Evolutionary conservation across 2,329 filamentous ascomycete genomes (phyloP), one percentile per base, ranked within the genome.

Genomic region (Escovopsis sp.): DNA sequence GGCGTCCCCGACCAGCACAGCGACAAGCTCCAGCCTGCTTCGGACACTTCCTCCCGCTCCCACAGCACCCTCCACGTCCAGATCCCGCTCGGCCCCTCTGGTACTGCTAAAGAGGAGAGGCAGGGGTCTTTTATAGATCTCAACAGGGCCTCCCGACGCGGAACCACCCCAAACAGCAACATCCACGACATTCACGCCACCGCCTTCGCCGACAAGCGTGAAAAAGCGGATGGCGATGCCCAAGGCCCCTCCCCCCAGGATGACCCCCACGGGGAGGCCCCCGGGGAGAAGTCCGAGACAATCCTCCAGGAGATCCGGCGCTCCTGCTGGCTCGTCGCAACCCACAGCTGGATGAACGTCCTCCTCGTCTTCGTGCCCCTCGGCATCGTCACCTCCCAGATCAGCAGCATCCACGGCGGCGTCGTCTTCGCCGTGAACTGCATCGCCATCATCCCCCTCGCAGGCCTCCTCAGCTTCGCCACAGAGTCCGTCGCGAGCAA

Each of bases 331-430:
- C 74, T 79, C 57, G 61, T 69, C 49, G 70, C 88, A 47, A 71
- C 78, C 35, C 76, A 84, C 56, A 86, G 79, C 65, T 86, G 80
- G 74, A 66, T 89, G 64, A 89, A 91, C 57, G 53, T 85, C 42
- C 66, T 89, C 50, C 66, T 89, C 47, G 62, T 88, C 42, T 87
- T 87, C 54, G 84, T 89, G 27, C 84, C 84, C 7, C 68, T 84
- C 41, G 84, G 84, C 51, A 88, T 91, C 52, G 70, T 70, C 45
- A 69, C 78, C 43, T 68, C 81, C 43, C 64, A 71, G 42, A 57
- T 76, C 25, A 54, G 61, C 9, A 64, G 66, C 46, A 54, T 76
- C 42, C 68, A 68, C 41, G 72, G 78, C 15, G 78, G 71, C 35
- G 62, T 83, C 43, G 64, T 83, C 46, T 87, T 87, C 56, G 79